Evolutionary conservation across 305 asterid genomes (phyloP).

Genomic region (Solanum hybrid): DNA sequence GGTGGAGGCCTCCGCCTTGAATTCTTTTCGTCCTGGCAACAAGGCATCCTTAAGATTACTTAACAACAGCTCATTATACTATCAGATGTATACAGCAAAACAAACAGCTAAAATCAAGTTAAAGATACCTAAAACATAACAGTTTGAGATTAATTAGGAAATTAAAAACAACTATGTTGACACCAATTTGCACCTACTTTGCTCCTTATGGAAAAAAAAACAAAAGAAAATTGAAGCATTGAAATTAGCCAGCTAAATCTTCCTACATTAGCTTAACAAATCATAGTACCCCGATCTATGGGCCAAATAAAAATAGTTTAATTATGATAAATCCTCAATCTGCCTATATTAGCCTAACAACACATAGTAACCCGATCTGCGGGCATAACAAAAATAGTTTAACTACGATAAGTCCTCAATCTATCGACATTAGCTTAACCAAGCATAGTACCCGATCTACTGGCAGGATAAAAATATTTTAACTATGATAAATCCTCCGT

Average conservation of each 20-base stretch:
- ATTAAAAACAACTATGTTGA: not conserved
- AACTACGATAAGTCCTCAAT: not conserved
- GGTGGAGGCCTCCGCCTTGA: constrained; percentile 52
- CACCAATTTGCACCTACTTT: not conserved
- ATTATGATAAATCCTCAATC: not conserved
- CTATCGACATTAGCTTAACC: not conserved
- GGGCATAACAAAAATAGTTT: not conserved
- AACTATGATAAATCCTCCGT: not conserved
- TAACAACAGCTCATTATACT: not conserved
- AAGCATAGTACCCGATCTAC: not conserved
- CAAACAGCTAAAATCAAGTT: not conserved
- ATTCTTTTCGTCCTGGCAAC: constrained; percentile 30
- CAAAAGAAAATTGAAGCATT: not conserved
- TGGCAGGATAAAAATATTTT: not conserved
- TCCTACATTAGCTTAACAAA: not conserved
- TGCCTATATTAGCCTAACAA: not conserved
- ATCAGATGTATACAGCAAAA: not conserved
- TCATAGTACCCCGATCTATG: not conserved
- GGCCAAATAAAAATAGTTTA: not conserved
- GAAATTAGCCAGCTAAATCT: not conserved
- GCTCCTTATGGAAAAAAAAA: not conserved
- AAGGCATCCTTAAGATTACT: not conserved
- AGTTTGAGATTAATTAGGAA: not conserved
- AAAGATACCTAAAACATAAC: not conserved
- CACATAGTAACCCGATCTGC: not conserved